Percentiles rank a stretch among this genome's conserved stretches.
Conservation (phyloP, 768 basidiomycete genomes). For the Leucocoprinus leucothites region DNA sequence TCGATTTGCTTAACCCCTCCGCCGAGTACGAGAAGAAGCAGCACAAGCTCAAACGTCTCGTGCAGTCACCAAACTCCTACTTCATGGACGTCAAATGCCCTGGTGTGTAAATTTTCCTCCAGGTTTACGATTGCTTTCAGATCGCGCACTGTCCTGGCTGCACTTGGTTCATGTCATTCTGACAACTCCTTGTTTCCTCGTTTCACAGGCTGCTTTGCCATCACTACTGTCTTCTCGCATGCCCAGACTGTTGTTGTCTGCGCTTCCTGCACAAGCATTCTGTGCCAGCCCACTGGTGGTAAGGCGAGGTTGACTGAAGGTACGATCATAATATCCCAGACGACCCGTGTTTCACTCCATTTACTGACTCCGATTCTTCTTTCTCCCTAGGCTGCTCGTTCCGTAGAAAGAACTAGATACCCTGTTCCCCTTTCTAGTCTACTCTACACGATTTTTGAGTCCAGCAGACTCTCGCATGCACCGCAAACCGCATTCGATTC, state of each 20-base stretch:
- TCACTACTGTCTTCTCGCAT: constrained; percentile 99
- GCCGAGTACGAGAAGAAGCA: constrained; percentile 79
- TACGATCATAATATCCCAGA: constrained; percentile 34
- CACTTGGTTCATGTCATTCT: constrained; percentile 16
- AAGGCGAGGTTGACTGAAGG: constrained; percentile 98
- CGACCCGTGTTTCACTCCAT: background rate
- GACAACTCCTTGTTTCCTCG: constrained; percentile 16
- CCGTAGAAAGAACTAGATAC: constrained; percentile 86
- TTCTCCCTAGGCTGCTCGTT: constrained; percentile 80
- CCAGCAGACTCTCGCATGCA: background rate
- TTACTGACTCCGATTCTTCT: constrained; percentile 7
- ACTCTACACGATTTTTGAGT: constrained; percentile 10
- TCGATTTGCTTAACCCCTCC: constrained; percentile 97
- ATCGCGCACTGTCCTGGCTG: background rate
- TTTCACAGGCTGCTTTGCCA: constrained; percentile 79
- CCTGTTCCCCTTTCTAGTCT: constrained; percentile 19
- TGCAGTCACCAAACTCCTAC: constrained; percentile 97
- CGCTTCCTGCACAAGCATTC: constrained; percentile 85
- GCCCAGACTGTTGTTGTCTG: constrained; percentile 97
- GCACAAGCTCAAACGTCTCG: constrained; percentile 99
- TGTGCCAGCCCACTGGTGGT: constrained; percentile 99
- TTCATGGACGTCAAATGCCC: constrained; percentile 99
- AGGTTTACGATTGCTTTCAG: background rate
- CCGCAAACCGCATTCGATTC: background rate
- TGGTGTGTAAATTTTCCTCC: constrained; percentile 46